Base-by-base conservation (phyloP, 495 filamentous ascomycete genomes). In the Talaromyces thailandensis region DNA sequence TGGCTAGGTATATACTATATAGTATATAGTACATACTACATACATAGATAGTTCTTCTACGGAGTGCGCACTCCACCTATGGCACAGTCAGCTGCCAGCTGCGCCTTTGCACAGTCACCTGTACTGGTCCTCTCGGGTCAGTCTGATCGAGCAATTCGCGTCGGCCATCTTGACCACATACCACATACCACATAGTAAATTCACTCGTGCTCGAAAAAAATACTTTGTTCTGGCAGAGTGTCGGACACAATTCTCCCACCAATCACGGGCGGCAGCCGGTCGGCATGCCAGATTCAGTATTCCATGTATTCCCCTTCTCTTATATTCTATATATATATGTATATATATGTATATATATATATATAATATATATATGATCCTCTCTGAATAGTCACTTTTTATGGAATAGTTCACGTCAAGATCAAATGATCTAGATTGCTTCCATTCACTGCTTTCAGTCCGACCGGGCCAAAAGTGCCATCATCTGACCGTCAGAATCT, bases 211-310 rank as follows among this genome's bases (percentile, higher is more conserved):
- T 45, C 40, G 23, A 5, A 53, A 5, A 53, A 68, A 68, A 68
- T 69, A 63, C 56, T 45, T 53, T 62, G 56, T 58, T 14, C 45
- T 60, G 43, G 66, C 63, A 60, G 64, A 55, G 64, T 55, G 61
- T 58, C 63, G 60, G 61, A 66, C 60, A 51, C 62, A 26, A 63
- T 68, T 69, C 62, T 70, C 70, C 72, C 75, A 73, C 72, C 75
- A 76, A 76, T 76, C 35, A 68, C n/a, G 26, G 23, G 21, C 26
- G 11, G 16, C 3, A 14, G 21, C 14, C 50, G 1, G 51, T 18
- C 51, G 21, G 26, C 51, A 55, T 28, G 51, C 48, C 35, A 40
- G 35, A 40, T 16, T 40, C 35, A 5, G 6, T 35, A 35, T 35
- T 35, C 37, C 37, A 43, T 43, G 5, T n/a, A 43, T 14, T 43